These are phyloP conservation scores for Talaromyces piceae DNA, from an alignment of 2,329 filamentous ascomycete genomes.

Conservation along the genomic window DNA sequence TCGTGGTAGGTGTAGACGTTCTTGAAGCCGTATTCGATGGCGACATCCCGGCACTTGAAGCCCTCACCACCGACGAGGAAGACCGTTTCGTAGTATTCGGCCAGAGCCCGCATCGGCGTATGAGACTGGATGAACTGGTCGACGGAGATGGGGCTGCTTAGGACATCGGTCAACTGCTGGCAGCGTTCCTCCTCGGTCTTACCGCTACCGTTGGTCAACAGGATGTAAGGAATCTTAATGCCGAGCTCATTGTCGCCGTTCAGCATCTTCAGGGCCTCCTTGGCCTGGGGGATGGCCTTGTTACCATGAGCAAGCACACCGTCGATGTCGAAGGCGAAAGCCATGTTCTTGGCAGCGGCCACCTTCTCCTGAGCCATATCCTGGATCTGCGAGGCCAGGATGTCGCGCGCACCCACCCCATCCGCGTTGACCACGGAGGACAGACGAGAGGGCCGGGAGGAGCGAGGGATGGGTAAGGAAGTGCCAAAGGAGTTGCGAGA, in stretches of 20 bases:
- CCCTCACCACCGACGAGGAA: slow-evolving; percentile 69
- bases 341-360: slow-evolving; percentile 66
- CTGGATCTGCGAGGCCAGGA: slow-evolving; percentile 64
- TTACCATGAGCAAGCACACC: slow-evolving; percentile 69
- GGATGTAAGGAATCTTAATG: slow-evolving; percentile 70
- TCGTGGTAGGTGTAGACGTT: slow-evolving; percentile 67
- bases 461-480: slow-evolving; percentile 63
- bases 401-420: slow-evolving; percentile 52
- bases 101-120: slow-evolving; percentile 67
- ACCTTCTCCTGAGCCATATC: slow-evolving; percentile 60
- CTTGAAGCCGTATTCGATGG: slow-evolving; percentile 66
- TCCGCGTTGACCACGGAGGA: slow-evolving; percentile 52
- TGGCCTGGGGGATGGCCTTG: slow-evolving; percentile 60
- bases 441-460: slow-evolving; percentile 61
- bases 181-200: slow-evolving; percentile 61
- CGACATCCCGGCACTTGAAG: slow-evolving; percentile 65
- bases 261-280: slow-evolving; percentile 59
- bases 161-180: slow-evolving; percentile 60
- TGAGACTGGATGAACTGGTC: slow-evolving; percentile 73
- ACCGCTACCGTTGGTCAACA: slow-evolving; percentile 67
- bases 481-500: slow-evolving; percentile 72
- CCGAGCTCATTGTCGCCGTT: slow-evolving; percentile 71
- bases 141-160: slow-evolving; percentile 57
- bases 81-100: slow-evolving; percentile 70
- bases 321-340: slow-evolving; percentile 64